phyloP scores from a whole-genome alignment of 345 rosid species.

The Gynandropsis gynandra region DNA sequence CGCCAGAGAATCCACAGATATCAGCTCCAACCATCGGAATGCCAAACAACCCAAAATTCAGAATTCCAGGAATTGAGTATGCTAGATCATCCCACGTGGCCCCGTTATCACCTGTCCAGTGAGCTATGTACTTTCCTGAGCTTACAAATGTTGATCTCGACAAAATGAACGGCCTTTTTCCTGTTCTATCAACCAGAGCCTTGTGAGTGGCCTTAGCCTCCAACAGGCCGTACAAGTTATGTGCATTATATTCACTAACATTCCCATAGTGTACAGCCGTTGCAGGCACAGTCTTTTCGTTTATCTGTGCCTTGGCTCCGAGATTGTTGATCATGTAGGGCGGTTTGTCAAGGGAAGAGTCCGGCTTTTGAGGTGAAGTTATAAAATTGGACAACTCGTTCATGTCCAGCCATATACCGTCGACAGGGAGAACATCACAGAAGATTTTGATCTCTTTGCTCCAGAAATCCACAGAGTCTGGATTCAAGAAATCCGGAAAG shows the following conservation, averaged over 20 bases:
- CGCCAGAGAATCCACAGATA: slow-evolving; percentile 51
- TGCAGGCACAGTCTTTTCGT: slow-evolving; percentile 43
- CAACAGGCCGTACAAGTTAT: slow-evolving; percentile 60
- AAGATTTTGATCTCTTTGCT: slow-evolving; percentile 48
- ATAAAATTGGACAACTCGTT: slow-evolving; percentile 63
- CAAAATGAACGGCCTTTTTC: slow-evolving; percentile 64
- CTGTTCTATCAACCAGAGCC: slow-evolving; percentile 37
- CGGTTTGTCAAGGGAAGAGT: slow-evolving; percentile 50
- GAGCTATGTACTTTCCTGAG: slow-evolving; percentile 72
- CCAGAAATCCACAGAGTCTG: slow-evolving; percentile 42
- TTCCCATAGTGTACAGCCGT: slow-evolving; percentile 48
- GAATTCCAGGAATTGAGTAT: slow-evolving; percentile 46
- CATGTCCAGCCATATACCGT: slow-evolving; percentile 85
- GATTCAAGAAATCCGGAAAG: slow-evolving; percentile 65
- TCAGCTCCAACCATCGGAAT: slow-evolving; percentile 87
- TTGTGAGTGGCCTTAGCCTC: slow-evolving; percentile 55
- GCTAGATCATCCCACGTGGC: slow-evolving; percentile 67
- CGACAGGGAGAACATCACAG: slow-evolving; percentile 39
- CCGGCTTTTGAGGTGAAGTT: slow-evolving; percentile 32
- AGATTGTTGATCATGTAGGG: slow-evolving; percentile 63
- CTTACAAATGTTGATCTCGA: slow-evolving; percentile 65
- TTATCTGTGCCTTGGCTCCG: slow-evolving; percentile 31
- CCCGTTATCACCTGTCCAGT: slow-evolving; percentile 75
- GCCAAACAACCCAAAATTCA: slow-evolving; percentile 68
- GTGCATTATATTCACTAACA: slow-evolving; percentile 52